Evolutionary conservation across 805 yeast species (phyloP), one percentile per base, ranked within the genome.

Genomic region (Candida boidinii): DNA sequence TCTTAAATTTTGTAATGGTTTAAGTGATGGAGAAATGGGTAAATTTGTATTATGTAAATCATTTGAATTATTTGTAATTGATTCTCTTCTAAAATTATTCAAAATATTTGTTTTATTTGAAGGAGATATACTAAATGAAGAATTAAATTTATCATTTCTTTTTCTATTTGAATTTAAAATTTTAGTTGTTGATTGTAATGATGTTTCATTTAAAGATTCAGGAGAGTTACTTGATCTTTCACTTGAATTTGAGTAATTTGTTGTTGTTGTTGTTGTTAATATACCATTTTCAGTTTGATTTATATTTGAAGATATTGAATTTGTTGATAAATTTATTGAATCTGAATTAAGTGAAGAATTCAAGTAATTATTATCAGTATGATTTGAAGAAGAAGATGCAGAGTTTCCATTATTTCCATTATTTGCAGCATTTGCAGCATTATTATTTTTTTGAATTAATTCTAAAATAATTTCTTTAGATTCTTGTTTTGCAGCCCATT

Each of bases 401-500:
- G 6, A 14, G n/a, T 24, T 15, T 18, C 26, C 11, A 20, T 14
- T 20, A n/a, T 29, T 16, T 15, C 28, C 17, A 26, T 23, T 17
- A 21, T 26, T n/a, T 10, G 34, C 28, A 12, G 27, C 26, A 29
- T 34, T 39, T 7, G 39, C 33, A 11, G 51, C 42, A 23, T 30
- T 39, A 17, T 33, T 41, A 35, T 49, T 51, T 28, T 46, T 44
- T 12, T 27, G 24, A 4, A 39, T 34, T n/a, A 54, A 53, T 20
- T 41, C 45, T n/a, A n/a, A n/a, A n/a, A n/a, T n/a, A n/a, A n/a
- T n/a, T 12, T 49, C 57, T 5, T 31, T 38, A 2, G 48, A 28
- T 5, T 51, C 73, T 30, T 63, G 60, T 45, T 76, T 69, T 3
- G 88, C 94, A 17, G 82, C 82, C 97, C 97, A 88, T 54, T 88